These are phyloP conservation scores for Plasmodium coatneyi DNA, from an alignment of 169 alveolate genomes.

Conservation along the genomic window DNA sequence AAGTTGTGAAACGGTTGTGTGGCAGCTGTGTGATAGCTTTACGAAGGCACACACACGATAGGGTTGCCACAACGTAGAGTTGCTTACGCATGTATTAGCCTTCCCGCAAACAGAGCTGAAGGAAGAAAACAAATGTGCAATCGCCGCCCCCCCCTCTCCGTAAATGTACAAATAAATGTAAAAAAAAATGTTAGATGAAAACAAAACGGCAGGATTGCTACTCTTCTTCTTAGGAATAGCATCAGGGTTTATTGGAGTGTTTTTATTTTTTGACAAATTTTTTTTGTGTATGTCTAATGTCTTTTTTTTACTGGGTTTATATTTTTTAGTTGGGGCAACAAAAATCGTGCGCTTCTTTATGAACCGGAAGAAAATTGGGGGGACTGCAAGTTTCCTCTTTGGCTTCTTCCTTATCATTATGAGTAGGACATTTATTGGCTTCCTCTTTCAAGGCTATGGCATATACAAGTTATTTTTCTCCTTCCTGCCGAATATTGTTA, in stretches of 20 bases:
- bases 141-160: background rate
- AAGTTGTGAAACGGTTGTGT: background rate
- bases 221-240: conserved; percentile 66
- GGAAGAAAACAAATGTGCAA: background rate
- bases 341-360: conserved; percentile 79
- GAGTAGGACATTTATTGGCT: conserved; percentile 77
- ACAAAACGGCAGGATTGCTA: conserved; percentile 41
- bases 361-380: conserved; percentile 73
- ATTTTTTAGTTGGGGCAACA: conserved; percentile 78
- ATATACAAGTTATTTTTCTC: conserved; percentile 80
- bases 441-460: conserved; percentile 77
- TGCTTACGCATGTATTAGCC: background rate
- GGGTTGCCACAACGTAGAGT: background rate
- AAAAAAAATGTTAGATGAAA: conserved; percentile 63
- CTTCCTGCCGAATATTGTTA: conserved; percentile 80
- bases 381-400: conserved; percentile 74
- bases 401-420: conserved; percentile 71
- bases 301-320: conserved; percentile 79
- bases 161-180: conserved; percentile 13
- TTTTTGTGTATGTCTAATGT: conserved; percentile 78
- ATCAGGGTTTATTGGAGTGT: conserved; percentile 72
- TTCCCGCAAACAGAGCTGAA: background rate
- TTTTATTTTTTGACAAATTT: conserved; percentile 77
- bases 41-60: background rate
- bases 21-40: background rate